Conservation (phyloP, 805 yeast genomes). For the Teunomyces barrocoloradensis region DNA sequence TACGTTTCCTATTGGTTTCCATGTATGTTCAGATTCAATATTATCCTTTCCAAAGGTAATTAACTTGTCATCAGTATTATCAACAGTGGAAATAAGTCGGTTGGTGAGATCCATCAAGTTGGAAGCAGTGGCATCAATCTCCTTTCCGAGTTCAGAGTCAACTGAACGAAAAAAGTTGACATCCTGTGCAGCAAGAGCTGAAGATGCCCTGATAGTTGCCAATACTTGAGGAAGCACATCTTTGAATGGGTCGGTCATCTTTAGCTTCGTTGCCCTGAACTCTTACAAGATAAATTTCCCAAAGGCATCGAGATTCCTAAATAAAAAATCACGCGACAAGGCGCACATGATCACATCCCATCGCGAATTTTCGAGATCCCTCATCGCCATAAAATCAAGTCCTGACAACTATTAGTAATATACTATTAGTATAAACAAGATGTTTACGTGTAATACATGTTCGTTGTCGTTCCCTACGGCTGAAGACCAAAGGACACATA, state of each 20-base stretch:
- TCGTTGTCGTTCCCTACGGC: conserved; percentile 37
- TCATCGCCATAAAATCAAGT: background rate
- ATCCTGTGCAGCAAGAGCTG: conserved; percentile 75
- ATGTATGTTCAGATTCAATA: conserved; percentile 41
- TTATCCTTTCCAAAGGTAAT: conserved; percentile 43
- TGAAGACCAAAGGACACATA: conserved; percentile 39
- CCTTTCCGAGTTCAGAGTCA: conserved; percentile 44
- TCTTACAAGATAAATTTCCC: background rate
- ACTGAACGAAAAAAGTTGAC: conserved; percentile 69
- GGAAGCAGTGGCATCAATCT: conserved; percentile 41
- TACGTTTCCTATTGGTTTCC: conserved; percentile 62
- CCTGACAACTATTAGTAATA: background rate
- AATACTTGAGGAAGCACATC: conserved; percentile 47
- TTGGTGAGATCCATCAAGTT: conserved; percentile 47
- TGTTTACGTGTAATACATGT: conserved; percentile 42
- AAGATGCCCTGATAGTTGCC: conserved; percentile 60
- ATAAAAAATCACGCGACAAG: background rate
- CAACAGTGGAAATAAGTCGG: conserved; percentile 36
- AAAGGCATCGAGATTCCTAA: background rate
- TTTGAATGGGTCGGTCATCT: conserved; percentile 7
- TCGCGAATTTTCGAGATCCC: conserved; percentile 2
- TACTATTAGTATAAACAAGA: background rate
- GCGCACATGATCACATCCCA: background rate
- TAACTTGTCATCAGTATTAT: conserved; percentile 24
- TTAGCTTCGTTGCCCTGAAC: conserved; percentile 4